Evolutionary conservation across 805 yeast genomes (phyloP), one percentile per base, ranked within the genome.

Genomic region (Cyberlindnera maclurae): DNA sequence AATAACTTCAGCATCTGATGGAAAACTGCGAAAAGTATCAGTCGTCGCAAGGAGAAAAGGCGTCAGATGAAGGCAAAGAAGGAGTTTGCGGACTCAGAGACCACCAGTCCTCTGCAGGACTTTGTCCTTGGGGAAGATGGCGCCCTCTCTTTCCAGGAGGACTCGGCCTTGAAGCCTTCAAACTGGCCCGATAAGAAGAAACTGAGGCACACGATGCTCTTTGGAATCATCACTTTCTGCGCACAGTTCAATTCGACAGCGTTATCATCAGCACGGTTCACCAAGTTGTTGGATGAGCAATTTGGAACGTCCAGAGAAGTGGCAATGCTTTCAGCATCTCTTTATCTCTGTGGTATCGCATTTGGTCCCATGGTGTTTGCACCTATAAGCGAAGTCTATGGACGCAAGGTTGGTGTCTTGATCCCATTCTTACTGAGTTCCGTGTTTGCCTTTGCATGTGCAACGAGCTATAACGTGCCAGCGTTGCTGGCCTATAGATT

Each of bases 341-440:
- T 80, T 12, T 82, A 73, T 47, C 74, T 80, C 11, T 54, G 79
- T 34, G 89, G 88, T 0, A 73, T 79, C 50, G 84, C 83, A 1
- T 58, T 75, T 12, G 89, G 88, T 0, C 52, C 52, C 7, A 46
- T 78, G 55, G 45, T 79, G 11, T 75, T 78, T 71, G 85, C 82
- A 1, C 82, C 82, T 2, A 46, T 74, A 9, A 71, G 77, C 2
- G 61, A 57, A 29, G 57, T 63, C 2, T 61, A 52, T 39, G 68
- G 69, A 6, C 58, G 77, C 31, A 69, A 62, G 45, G 43, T 55
- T 4, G 71, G 74, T 22, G 65, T 72, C 16, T 44, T 72, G 22
- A 37, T 62, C 3, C 75, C 79, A 5, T 60, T 65, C 29, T 52
- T 62, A 26, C 27, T 66, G 3, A 52, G 67, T 37, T 51, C 61